Base-by-base conservation (phyloP, 1,284 basidiomycete genomes). In the Cryptococcus maquisensis region DNA sequence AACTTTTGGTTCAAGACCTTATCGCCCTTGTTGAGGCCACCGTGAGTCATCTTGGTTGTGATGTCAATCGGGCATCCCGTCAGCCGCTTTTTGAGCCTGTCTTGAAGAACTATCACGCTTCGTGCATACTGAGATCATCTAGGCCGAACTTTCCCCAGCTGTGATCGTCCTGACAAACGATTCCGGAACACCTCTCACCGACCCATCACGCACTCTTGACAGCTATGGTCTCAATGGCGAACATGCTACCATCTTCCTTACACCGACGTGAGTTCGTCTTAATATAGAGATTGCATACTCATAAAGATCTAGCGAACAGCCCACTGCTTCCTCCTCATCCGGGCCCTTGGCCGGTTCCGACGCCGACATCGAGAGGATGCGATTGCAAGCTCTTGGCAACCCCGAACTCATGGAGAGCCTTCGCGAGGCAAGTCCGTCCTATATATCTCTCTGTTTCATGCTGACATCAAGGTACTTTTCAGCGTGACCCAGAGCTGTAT, bases 11-110 rank as follows among this genome's bases (percentile, higher is more conserved):
- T 24, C 87, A 89, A 78, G 88, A 92, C 70, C 84, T 95, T 38
- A 86, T 86, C 81, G 91, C 88, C 8, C 79, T 96, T 51, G 80
- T 95, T 23, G 91, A 94, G 73, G 92, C 86, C 0, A 92, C 96
- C 82, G 91, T 91, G 68, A 70, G 82, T 61, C 36, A 44, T 20
- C 54, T 42, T 12, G 35, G 38, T 40, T 7, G 16, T 40, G 15
- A 15, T n/a, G 20, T 40, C 20, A 0, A 21, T 40, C 8, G n/a
- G 20, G 15, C 39, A 40, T n/a, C 39, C 20, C 20, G 39, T 16
- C 3, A 40, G 20, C 28, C 10, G 10, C 28, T 3, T 10, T n/a
- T n/a, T n/a, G n/a, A 38, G 36, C 9, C 36, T 9, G 36, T 10
- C 36, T 9, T 38, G 36, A 38, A n/a, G n/a, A n/a, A n/a, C n/a